A percentile compares a stretch with the other conserved stretches of the same genome.
These are phyloP conservation scores for Spiraea crenata DNA, from an alignment of 331 rosid genomes.

Conservation along the genomic window DNA sequence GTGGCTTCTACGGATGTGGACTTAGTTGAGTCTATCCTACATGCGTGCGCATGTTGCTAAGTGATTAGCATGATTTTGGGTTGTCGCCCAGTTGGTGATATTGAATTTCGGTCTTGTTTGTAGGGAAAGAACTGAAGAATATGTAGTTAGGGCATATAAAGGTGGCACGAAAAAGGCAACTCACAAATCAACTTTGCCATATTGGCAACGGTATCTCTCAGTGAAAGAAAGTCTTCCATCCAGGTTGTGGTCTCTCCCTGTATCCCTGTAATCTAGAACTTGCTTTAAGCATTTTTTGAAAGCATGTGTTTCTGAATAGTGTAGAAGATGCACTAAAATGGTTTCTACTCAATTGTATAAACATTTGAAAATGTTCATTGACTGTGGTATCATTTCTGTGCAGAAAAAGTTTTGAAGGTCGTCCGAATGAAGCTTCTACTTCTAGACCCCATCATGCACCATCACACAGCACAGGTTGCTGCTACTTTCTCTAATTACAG, in stretches of 20 bases:
- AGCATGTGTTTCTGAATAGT: not conserved
- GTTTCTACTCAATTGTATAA: not conserved
- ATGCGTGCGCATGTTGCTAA: not conserved
- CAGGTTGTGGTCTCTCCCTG: slow-evolving; percentile 45
- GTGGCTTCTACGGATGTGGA: not conserved
- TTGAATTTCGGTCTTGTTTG: slow-evolving; percentile 24
- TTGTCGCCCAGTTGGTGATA: slow-evolving; percentile 11
- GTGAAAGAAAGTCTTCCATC: slow-evolving; percentile 68
- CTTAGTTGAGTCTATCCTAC: not conserved
- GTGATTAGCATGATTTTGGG: slow-evolving; percentile 15
- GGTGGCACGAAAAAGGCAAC: slow-evolving; percentile 81
- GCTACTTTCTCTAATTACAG: slow-evolving; percentile 18
- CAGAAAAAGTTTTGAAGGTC: slow-evolving; percentile 57
- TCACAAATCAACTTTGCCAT: slow-evolving; percentile 71
- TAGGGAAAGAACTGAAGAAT: slow-evolving; percentile 89
- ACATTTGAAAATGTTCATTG: not conserved
- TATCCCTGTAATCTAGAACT: slow-evolving; percentile 18
- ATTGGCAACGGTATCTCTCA: slow-evolving; percentile 69
- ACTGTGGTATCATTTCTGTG: slow-evolving; percentile 20
- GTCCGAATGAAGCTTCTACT: slow-evolving; percentile 20
- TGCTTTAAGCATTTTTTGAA: not conserved
- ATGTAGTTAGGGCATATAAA: slow-evolving; percentile 72
- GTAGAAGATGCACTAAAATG: slow-evolving; percentile 4
- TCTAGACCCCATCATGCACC: slow-evolving; percentile 30
- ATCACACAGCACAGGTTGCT: slow-evolving; percentile 45